Base-by-base conservation (phyloP, 768 basidiomycete genomes). In the Boletus rubescentipes region DNA sequence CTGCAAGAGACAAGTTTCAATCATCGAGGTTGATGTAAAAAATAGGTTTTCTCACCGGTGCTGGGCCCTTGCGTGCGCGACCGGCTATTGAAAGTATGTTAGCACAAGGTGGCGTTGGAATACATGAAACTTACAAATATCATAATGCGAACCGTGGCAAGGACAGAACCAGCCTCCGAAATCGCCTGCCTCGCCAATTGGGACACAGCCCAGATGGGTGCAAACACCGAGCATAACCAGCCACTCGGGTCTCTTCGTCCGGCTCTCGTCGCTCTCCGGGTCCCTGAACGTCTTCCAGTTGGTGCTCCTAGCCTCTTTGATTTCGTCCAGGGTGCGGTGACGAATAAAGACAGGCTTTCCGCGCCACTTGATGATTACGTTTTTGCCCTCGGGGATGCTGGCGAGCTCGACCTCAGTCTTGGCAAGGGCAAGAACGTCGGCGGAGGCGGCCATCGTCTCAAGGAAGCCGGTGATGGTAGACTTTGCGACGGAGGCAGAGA, bases 121-220 rank as follows among this genome's bases (percentile, higher is more conserved):
- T n/a, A 18, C 10, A 41, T 12, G 7, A 20, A 40, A 74, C 89
- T 57, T 64, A 91, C 89, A 96, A 55, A 97, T 97, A 73, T 98
- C 94, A 67, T 94, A 95, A 69, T 99, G 96, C 49, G 96, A 98
- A 69, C 96, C 97, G 73, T 98, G 96, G 79, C 96, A 98, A 48
- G 95, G 94, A 80, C 94, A 96, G 86, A 96, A 93, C 95, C 96
- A 99, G 74, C 96, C 96, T 76, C 95, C 96, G 69, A 79, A 98
- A 74, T 98, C 96, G 72, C 93, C 94, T 59, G 93, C 86, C 74
- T 96, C 93, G 62, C 96, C 96, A 69, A 99, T 97, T 56, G 96
- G 96, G 42, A 99, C 96, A 76, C 96, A 98, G 71, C 96, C 96
- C 62, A 99, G 77, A 75, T 98, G 97, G 21, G 97, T 98, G 85